A percentile compares a stretch with the other conserved stretches of the same genome.
phyloP scores from a whole-genome alignment of 208 protist species.

The Wallacemonas sp. region DNA sequence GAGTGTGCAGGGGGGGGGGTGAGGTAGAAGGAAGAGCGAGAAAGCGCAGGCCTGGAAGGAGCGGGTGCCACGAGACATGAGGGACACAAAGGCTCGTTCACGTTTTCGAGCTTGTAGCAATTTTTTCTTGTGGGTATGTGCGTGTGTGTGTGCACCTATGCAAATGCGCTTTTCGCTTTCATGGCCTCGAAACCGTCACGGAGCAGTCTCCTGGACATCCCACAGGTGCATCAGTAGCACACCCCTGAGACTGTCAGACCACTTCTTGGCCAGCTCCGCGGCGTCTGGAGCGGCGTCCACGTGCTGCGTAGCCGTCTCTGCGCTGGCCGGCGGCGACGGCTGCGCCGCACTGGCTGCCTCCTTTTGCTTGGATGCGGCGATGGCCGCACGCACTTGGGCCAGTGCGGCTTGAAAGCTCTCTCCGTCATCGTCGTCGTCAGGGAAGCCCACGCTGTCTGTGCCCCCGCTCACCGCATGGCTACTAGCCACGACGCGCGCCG shows the following conservation, averaged over 20 bases:
- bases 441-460: slow-evolving; percentile 32
- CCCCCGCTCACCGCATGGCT: slow-evolving; percentile 6
- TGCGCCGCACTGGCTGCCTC: neutral
- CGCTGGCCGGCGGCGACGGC: neutral
- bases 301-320: too few relatives aligned
- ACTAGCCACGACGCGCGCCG: neutral
- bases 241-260: slow-evolving; percentile 2
- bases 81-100: neutral
- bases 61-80: too few relatives aligned
- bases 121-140: too few relatives aligned
- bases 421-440: slow-evolving; percentile 13
- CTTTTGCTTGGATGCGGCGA: slow-evolving; percentile 9
- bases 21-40: neutral
- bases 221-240: slow-evolving; percentile 8
- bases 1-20: neutral
- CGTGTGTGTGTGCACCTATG: too few relatives aligned
- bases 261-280: neutral
- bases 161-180: too few relatives aligned
- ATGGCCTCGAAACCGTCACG: too few relatives aligned
- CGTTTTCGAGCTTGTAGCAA: too few relatives aligned
- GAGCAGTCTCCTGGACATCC: neutral
- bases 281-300: neutral
- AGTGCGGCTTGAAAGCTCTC: slow-evolving; percentile 13
- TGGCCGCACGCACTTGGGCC: slow-evolving; percentile 17
- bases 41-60: too few relatives aligned